These are phyloP conservation scores for Leccinum rimulosum DNA, from an alignment of 768 basidiomycete genomes.

Conservation along the genomic window DNA sequence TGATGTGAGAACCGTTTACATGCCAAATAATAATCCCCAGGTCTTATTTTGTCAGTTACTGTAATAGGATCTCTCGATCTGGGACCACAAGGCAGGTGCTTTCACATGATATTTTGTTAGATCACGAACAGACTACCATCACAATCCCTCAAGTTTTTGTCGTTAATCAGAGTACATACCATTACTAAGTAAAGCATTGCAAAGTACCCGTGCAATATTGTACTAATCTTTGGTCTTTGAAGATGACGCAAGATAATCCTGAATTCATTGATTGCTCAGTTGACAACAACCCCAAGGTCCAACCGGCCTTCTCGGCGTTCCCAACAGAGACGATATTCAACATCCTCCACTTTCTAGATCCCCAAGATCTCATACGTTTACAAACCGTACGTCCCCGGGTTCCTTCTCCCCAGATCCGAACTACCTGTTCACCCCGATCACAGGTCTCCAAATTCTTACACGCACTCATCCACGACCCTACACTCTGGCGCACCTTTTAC, in stretches of 20 bases:
- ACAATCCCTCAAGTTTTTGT: no score
- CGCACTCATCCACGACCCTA: conserved; percentile 9
- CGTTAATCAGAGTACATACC: no score
- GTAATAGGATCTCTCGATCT: no score
- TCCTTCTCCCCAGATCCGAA: no score
- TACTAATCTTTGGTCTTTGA: neutral
- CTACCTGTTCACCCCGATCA: neutral
- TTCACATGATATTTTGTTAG: no score
- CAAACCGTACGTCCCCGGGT: conserved; percentile 6
- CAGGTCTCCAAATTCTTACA: conserved; percentile 18
- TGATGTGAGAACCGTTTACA: no score
- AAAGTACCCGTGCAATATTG: neutral
- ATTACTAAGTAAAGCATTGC: neutral
- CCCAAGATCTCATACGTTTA: conserved; percentile 17
- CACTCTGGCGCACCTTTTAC: conserved; percentile 17
- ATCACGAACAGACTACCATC: no score
- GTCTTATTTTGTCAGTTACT: no score
- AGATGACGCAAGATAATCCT: conserved; percentile 6
- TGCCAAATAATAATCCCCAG: no score
- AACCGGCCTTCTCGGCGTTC: neutral
- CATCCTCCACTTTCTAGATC: conserved; percentile 3
- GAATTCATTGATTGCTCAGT: neutral
- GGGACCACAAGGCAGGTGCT: no score
- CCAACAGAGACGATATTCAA: conserved; percentile 18
- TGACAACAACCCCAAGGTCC: neutral